Conservation (phyloP, 2,329 filamentous ascomycete genomes). For the Mycosphaerella arachidis region DNA sequence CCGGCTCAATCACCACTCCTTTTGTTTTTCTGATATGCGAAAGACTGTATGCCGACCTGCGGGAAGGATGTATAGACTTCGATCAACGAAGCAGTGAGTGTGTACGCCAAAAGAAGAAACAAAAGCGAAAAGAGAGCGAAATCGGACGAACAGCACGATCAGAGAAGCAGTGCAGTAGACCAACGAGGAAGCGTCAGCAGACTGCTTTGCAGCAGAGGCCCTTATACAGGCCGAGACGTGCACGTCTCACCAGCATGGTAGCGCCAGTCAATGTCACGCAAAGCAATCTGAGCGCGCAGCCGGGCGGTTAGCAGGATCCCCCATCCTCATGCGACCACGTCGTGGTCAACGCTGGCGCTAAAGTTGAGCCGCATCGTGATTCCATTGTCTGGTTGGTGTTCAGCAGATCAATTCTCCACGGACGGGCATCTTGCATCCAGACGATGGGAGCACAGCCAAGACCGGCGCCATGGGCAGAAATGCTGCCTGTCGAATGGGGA, state of each 20-base stretch:
- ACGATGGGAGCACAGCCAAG: background rate
- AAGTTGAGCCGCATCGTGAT: slow-evolving; percentile 23
- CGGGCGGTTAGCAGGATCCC: slow-evolving; percentile 27
- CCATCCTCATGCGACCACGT: slow-evolving; percentile 17
- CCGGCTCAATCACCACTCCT: background rate
- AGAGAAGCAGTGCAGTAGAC: slow-evolving; percentile 19
- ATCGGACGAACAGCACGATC: slow-evolving; percentile 20
- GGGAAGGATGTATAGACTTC: slow-evolving; percentile 39
- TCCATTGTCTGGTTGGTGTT: slow-evolving; percentile 18
- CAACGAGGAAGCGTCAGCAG: slow-evolving; percentile 18
- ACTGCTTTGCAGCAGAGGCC: slow-evolving; percentile 18
- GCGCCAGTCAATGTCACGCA: slow-evolving; percentile 21
- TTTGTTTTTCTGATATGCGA: slow-evolving; percentile 2
- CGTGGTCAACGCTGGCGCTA: slow-evolving; percentile 32
- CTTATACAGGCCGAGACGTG: slow-evolving; percentile 25
- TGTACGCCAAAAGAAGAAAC: slow-evolving; percentile 16
- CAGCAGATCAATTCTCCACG: slow-evolving; percentile 13
- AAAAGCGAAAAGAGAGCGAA: slow-evolving; percentile 24
- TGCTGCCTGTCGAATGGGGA: slow-evolving; percentile 1
- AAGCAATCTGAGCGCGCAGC: slow-evolving; percentile 12
- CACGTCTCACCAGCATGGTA: slow-evolving; percentile 8
- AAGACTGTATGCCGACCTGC: slow-evolving; percentile 40
- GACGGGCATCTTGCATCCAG: slow-evolving; percentile 2
- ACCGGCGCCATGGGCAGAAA: background rate
- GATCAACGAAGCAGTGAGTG: slow-evolving; percentile 41